phyloP scores from a whole-genome alignment of 305 asterid genomes.

The Fraxinus velutina region DNA sequence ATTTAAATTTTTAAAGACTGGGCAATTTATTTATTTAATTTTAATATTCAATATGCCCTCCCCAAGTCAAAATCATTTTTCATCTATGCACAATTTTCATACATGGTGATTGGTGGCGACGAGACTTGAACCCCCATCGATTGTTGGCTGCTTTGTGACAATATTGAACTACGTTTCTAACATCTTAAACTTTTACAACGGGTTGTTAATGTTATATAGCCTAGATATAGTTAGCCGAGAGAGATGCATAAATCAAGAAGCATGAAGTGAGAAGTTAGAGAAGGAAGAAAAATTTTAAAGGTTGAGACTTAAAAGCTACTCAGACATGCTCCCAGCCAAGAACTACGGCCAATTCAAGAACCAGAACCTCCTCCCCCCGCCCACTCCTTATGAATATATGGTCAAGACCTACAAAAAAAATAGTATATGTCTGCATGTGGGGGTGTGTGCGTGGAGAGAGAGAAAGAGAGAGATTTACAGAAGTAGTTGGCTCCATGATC shows the following conservation, averaged over 20 bases:
- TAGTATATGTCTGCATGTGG: not conserved
- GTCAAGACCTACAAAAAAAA: not conserved
- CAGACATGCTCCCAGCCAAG: not conserved
- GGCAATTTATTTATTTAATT: no score
- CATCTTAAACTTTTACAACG: not conserved
- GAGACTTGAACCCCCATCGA: not conserved
- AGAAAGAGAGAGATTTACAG: constrained; percentile 38
- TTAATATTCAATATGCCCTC: not conserved
- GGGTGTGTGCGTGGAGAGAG: constrained; percentile 13
- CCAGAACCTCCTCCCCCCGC: not conserved
- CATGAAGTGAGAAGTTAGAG: not conserved
- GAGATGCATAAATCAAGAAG: not conserved
- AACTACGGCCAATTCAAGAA: not conserved
- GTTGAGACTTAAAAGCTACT: not conserved
- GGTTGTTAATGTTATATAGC: not conserved
- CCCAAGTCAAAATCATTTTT: no score
- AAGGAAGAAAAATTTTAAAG: not conserved
- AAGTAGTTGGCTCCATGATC: constrained; percentile 63
- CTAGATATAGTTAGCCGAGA: not conserved
- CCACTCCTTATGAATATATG: not conserved
- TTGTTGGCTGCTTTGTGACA: not conserved
- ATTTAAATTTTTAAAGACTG: no score
- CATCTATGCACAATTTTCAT: not conserved
- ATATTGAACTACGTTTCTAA: not conserved
- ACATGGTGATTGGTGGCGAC: not conserved